Conservation (phyloP, 2,329 filamentous ascomycete species). For the Paecilomyces sp. region DNA sequence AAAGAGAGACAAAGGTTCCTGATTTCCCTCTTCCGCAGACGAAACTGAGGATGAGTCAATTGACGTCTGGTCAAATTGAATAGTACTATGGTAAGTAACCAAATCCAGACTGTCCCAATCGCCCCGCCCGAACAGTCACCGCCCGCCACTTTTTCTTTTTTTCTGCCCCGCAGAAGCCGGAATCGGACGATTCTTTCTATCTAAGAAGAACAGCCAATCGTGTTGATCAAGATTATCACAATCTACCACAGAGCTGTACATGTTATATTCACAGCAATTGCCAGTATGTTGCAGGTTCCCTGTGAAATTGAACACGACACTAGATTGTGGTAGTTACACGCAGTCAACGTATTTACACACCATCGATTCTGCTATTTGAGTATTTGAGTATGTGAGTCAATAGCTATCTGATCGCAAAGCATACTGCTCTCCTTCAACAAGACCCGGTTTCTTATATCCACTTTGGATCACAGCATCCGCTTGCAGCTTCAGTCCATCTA, state of each 20-base stretch:
- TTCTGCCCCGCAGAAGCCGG: slow-evolving; percentile 2
- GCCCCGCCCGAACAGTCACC: neutral
- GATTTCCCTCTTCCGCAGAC: neutral
- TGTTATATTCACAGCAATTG: too few species aligned
- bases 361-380: too few species aligned
- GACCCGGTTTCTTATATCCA: neutral
- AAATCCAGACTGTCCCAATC: neutral
- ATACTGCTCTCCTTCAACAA: neutral
- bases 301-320: too few species aligned
- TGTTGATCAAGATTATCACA: neutral
- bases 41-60: neutral
- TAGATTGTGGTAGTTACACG: too few species aligned
- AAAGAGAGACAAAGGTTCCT: neutral
- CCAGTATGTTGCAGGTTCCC: too few species aligned
- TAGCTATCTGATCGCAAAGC: neutral
- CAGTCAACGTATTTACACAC: neutral
- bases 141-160: slow-evolving; percentile 9
- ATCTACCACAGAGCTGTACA: neutral
- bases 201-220: neutral
- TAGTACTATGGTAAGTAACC: too few species aligned
- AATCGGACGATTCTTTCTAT: neutral
- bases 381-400: too few species aligned
- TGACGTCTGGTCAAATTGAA: neutral
- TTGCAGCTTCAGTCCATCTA: neutral
- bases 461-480: neutral